phyloP scores from a whole-genome alignment of 768 basidiomycete genomes.

The Albatrellus ellisii region DNA sequence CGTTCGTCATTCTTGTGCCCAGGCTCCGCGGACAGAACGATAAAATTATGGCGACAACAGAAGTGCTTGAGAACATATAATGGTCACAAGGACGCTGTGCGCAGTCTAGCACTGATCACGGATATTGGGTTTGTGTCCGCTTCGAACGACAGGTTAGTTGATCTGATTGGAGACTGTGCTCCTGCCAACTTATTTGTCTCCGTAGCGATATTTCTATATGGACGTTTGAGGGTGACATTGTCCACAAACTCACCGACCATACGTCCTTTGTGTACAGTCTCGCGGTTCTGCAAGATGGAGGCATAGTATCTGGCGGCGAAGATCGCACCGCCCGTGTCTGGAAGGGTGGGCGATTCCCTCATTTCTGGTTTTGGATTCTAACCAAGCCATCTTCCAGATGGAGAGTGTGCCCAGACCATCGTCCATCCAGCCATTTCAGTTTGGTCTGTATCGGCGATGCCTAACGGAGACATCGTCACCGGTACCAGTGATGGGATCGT shows the following conservation, averaged over 20 bases:
- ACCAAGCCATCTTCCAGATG: conserved; percentile 42
- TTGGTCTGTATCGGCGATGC: conserved; percentile 82
- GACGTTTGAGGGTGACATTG: conserved; percentile 68
- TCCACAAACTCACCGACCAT: conserved; percentile 81
- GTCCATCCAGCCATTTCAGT: conserved; percentile 95
- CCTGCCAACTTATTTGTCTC: conserved; percentile 1
- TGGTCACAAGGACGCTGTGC: conserved; percentile 88
- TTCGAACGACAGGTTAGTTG: conserved; percentile 76
- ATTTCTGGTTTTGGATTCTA: too few species aligned
- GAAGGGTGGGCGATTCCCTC: conserved; percentile 43
- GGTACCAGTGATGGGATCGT: conserved; percentile 84
- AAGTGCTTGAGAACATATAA: conserved; percentile 62
- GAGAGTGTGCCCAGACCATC: conserved; percentile 79
- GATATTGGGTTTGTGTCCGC: conserved; percentile 92
- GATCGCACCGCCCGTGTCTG: conserved; percentile 89
- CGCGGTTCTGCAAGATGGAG: conserved; percentile 67
- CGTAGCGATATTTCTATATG: conserved; percentile 84
- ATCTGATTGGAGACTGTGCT: conserved; percentile 1
- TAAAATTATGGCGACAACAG: conserved; percentile 77
- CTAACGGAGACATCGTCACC: conserved; percentile 86
- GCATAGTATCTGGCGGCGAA: conserved; percentile 85
- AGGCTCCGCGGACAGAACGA: conserved; percentile 94
- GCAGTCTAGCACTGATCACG: conserved; percentile 66
- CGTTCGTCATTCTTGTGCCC: not conserved
- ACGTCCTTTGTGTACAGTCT: conserved; percentile 95